A percentile compares a stretch with the other conserved stretches of the same genome.
These are phyloP conservation scores for Amphirosellinia nigrospora DNA, from an alignment of 495 filamentous ascomycete species.

Conservation along the genomic window DNA sequence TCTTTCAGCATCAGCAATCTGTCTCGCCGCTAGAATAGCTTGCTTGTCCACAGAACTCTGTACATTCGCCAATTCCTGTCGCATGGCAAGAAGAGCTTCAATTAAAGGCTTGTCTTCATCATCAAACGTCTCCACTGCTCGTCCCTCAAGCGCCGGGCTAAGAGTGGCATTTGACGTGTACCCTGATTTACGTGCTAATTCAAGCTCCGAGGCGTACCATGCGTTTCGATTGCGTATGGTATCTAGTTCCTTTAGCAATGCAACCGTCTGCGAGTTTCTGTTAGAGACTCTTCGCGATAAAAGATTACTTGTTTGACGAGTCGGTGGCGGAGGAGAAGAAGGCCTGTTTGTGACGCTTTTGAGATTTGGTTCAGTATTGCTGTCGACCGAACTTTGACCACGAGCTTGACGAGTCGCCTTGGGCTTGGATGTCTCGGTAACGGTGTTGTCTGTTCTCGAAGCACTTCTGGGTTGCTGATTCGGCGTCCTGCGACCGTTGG, in stretches of 20 bases:
- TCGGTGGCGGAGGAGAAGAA: constrained; percentile 59
- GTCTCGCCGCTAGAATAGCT: constrained; percentile 79
- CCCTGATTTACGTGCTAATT: constrained; percentile 84
- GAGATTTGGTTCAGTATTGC: constrained; percentile 50
- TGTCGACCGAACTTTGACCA: constrained; percentile 58
- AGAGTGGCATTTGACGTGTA: constrained; percentile 77
- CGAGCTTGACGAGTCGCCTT: constrained; percentile 47
- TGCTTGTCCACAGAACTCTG: constrained; percentile 88
- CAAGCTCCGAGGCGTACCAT: constrained; percentile 96
- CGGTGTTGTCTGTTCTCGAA: constrained; percentile 35
- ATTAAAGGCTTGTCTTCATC: constrained; percentile 92
- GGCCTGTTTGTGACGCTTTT: constrained; percentile 51
- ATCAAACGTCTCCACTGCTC: constrained; percentile 74
- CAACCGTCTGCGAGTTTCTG: constrained; percentile 64
- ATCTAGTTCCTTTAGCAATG: constrained; percentile 82
- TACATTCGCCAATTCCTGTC: constrained; percentile 79
- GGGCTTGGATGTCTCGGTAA: constrained; percentile 39
- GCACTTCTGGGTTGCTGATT: constrained; percentile 49
- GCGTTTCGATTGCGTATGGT: constrained; percentile 82
- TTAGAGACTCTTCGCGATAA: constrained; percentile 55
- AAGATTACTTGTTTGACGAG: constrained; percentile 57
- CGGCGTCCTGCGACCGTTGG: constrained; percentile 69
- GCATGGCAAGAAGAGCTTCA: constrained; percentile 91
- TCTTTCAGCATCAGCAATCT: constrained; percentile 90
- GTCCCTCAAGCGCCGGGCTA: constrained; percentile 77